Percentiles rank a stretch among this genome's conserved stretches.
Conservation (phyloP, 805 yeast species). For the Myxozyma vanderwaltii region DNA sequence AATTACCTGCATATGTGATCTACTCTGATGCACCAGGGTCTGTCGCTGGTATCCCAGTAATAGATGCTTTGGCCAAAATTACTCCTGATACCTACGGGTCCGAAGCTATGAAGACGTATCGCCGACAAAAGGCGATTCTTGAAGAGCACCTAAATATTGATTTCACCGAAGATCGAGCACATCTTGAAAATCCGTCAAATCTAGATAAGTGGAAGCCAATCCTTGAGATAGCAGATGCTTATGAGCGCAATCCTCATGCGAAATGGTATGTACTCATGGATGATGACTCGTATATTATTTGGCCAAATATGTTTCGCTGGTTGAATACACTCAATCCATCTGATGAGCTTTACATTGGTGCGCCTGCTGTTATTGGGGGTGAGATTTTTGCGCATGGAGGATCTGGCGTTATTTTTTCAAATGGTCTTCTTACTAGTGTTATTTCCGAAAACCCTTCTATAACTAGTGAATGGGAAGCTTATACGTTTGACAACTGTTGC, state of each 20-base stretch:
- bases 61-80: slow-evolving; percentile 38
- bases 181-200: slow-evolving; percentile 41
- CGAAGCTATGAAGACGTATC: slow-evolving; percentile 36
- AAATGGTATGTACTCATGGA: slow-evolving; percentile 45
- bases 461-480: slow-evolving; percentile 28
- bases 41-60: slow-evolving; percentile 41
- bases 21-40: slow-evolving; percentile 42
- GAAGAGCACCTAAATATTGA: slow-evolving; percentile 8
- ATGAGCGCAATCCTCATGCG: slow-evolving; percentile 31
- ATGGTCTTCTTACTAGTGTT: slow-evolving; percentile 39
- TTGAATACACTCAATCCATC: slow-evolving; percentile 36
- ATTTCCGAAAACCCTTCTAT: slow-evolving; percentile 30
- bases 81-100: neutral
- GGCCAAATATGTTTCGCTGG: slow-evolving; percentile 37
- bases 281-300: slow-evolving; percentile 41
- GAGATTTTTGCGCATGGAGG: slow-evolving; percentile 45
- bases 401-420: slow-evolving; percentile 42
- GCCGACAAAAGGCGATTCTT: slow-evolving; percentile 1
- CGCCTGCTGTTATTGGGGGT: slow-evolving; percentile 32
- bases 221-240: slow-evolving; percentile 44
- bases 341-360: slow-evolving; percentile 41
- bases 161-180: neutral
- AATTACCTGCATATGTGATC: slow-evolving; percentile 39
- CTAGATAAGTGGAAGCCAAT: slow-evolving; percentile 44
- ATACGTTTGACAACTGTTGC: slow-evolving; percentile 37